Base-by-base conservation (phyloP, 306 rosid genomes). In the Corylus americana region DNA sequence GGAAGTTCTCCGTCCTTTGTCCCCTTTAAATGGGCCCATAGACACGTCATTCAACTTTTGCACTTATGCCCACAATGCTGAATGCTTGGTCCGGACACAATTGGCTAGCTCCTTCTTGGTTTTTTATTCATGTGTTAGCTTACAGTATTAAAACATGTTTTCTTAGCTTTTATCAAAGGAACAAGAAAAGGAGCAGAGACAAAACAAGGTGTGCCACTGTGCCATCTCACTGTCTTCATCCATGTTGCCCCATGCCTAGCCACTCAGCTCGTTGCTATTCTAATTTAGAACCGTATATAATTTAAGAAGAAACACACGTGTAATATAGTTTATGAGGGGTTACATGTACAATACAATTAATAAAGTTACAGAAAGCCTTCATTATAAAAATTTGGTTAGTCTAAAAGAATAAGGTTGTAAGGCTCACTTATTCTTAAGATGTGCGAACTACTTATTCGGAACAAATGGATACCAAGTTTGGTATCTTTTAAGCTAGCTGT, bases 151-250 rank as follows among this genome's bases (percentile, higher is more conserved):
- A 55, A 55, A 18, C 25, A 7, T 8, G 8, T n/a, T 55, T n/a
- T 16, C 7, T 53, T 7, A 20, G 20, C 16, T 55, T 55, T n/a
- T 11, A 5, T n/a, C 20, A n/a, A 8, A n/a, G 62, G 62, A 42
- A 59, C 78, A 78, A 61, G 70, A 70, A 63, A 63, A 70, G 73
- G 76, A 62, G 17, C 73, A 59, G n/a, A 73, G 89, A 88, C 92
- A 83, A 53, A 20, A 45, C 78, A 79, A 48, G 66, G 85, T 85
- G 85, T 85, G 25, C 25, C 25, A 22, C 25, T 22, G 88, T 76
- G 81, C 75, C 83, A 82, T 77, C 78, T 80, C 87, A 85, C 50
- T 47, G 70, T 59, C 71, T 54, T 78, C 72, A 31, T 70, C 55
- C 79, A 59, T 58, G 20, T 48, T 67, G 69, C 57, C 71, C 71